Conservation (phyloP, 2,329 filamentous ascomycete species). For the Ceratocystis cacaofunesta region DNA sequence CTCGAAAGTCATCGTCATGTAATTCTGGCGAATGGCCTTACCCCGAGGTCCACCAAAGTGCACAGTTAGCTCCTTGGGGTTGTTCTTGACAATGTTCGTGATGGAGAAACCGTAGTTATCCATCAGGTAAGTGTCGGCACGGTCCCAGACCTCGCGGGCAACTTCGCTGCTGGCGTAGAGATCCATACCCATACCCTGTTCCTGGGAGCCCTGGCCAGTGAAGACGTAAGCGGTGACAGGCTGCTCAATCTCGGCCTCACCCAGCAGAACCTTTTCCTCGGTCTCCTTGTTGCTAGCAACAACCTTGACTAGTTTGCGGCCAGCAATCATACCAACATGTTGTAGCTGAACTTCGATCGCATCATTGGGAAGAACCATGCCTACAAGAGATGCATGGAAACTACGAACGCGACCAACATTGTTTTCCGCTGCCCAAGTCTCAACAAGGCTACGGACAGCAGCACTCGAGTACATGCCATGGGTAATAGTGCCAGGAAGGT, state of each 20-base stretch:
- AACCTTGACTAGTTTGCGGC: conserved; percentile 98
- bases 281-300: conserved; percentile 91
- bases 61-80: conserved; percentile 95
- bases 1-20: conserved; percentile 99
- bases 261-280: conserved; percentile 88
- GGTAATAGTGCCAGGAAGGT: conserved; percentile 90
- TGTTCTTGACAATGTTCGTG: conserved; percentile 98
- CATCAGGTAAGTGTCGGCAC: conserved; percentile 93
- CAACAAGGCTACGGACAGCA: conserved; percentile 84
- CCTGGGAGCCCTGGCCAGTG: conserved; percentile 94
- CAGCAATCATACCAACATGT: conserved; percentile 93
- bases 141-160: conserved; percentile 94
- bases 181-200: conserved; percentile 99
- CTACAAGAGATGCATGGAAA: conserved; percentile 92
- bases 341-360: conserved; percentile 88
- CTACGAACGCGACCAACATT: conserved; percentile 93
- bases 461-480: conserved; percentile 99
- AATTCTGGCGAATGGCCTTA: conserved; percentile 96
- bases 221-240: conserved; percentile 95
- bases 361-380: conserved; percentile 96
- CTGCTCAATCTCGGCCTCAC: conserved; percentile 94
- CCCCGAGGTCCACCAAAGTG: conserved; percentile 94
- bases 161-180: conserved; percentile 86
- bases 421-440: conserved; percentile 98
- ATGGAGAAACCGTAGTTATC: conserved; percentile 98